Evolutionary conservation across 345 rosid species (phyloP).

Genomic region (Draba incana): DNA sequence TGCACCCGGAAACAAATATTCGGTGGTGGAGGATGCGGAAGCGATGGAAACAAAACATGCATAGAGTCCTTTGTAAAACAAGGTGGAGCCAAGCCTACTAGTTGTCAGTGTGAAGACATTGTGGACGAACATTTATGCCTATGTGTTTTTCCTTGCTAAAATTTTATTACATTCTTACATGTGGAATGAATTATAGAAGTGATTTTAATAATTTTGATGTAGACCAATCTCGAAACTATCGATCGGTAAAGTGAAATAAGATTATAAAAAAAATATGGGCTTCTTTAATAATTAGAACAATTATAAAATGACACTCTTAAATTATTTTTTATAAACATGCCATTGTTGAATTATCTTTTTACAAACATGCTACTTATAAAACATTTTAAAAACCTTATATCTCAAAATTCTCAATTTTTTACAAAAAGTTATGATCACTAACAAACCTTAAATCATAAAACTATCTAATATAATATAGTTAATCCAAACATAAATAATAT

Average conservation of each 20-base stretch:
- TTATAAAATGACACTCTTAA: too few relatives aligned
- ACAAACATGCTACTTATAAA: too few relatives aligned
- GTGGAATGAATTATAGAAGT: background rate
- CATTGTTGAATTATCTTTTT: too few relatives aligned
- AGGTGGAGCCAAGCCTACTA: background rate
- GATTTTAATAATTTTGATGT: background rate
- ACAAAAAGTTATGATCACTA: too few relatives aligned
- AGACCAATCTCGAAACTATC: background rate
- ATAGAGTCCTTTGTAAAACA: slow-evolving; percentile 3
- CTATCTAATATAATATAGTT: too few relatives aligned
- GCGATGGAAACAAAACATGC: slow-evolving; percentile 20
- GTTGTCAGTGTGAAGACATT: slow-evolving; percentile 20
- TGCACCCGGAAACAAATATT: slow-evolving; percentile 19
- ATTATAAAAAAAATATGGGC: background rate
- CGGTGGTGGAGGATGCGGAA: slow-evolving; percentile 28
- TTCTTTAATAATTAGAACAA: background rate
- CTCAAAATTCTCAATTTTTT: too few relatives aligned
- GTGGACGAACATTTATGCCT: slow-evolving; percentile 11
- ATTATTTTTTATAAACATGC: too few relatives aligned
- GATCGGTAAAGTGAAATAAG: background rate
- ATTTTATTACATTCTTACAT: background rate
- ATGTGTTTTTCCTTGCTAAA: slow-evolving; percentile 17
- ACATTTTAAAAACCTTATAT: too few relatives aligned
- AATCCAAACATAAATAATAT: too few relatives aligned
- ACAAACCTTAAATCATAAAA: too few relatives aligned